These are phyloP conservation scores for Venturia asperata DNA, from an alignment of 2,329 filamentous ascomycete genomes.

Conservation along the genomic window DNA sequence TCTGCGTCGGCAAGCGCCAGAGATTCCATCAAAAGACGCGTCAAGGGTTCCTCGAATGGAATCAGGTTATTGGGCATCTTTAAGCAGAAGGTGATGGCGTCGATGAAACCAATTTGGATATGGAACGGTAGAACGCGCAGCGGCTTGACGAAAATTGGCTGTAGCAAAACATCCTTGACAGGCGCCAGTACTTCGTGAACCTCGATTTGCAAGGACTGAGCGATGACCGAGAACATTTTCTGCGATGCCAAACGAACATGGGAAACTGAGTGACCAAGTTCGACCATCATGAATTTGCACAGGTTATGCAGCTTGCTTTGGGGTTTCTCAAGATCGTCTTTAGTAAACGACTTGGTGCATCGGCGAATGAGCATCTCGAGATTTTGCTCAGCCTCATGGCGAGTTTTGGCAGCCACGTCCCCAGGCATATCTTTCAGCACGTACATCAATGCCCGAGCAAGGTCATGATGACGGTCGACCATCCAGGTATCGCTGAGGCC, in stretches of 20 bases:
- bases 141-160: constrained; percentile 91
- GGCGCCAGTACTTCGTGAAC: constrained; percentile 84
- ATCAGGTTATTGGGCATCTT: constrained; percentile 83
- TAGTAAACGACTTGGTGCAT: constrained; percentile 71
- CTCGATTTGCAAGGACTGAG: constrained; percentile 67
- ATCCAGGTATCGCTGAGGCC: constrained; percentile 82
- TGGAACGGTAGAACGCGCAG: constrained; percentile 86
- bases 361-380: constrained; percentile 70
- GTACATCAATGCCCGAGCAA: constrained; percentile 86
- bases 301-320: constrained; percentile 64
- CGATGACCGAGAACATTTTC: constrained; percentile 70
- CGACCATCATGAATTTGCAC: constrained; percentile 77
- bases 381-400: constrained; percentile 73
- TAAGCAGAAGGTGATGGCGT: constrained; percentile 93
- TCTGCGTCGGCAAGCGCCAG: constrained; percentile 89
- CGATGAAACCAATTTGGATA: constrained; percentile 96
- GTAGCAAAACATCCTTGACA: constrained; percentile 81
- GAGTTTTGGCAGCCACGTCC: constrained; percentile 84
- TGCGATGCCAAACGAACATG: constrained; percentile 86
- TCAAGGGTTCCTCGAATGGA: constrained; percentile 84
- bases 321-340: constrained; percentile 66
- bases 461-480: constrained; percentile 72
- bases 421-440: constrained; percentile 97
- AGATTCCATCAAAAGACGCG: constrained; percentile 85
- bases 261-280: constrained; percentile 91